phyloP scores from a whole-genome alignment of 352 stramenopile genomes.

The Globisporangium okanoganense region DNA sequence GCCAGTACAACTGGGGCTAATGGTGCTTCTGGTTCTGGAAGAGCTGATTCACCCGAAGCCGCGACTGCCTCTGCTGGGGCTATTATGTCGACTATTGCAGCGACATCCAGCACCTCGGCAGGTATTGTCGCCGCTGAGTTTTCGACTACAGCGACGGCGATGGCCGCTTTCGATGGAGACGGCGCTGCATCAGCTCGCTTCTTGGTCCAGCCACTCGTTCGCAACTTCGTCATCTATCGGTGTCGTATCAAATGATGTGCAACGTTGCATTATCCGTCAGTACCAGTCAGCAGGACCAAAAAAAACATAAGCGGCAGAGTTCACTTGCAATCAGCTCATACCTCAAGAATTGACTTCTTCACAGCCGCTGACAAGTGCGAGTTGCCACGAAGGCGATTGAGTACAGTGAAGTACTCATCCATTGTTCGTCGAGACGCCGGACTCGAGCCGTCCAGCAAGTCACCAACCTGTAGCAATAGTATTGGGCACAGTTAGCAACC shows the following conservation, averaged over 20 bases:
- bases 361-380: constrained; percentile 23
- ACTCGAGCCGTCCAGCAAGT: constrained; percentile 77
- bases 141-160: background rate
- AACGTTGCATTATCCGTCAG: background rate
- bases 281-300: background rate
- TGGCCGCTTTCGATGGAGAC: constrained; percentile 7
- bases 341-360: constrained; percentile 49
- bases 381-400: constrained; percentile 51
- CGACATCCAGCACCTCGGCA: background rate
- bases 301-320: background rate
- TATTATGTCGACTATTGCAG: background rate
- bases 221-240: constrained; percentile 45
- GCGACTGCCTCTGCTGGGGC: background rate
- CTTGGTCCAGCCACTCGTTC: constrained; percentile 54
- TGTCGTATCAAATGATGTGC: background rate
- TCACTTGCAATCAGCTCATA: constrained; percentile 17
- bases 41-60: background rate
- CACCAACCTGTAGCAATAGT: constrained; percentile 47
- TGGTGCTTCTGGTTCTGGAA: background rate
- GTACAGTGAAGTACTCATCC: constrained; percentile 79
- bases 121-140: background rate
- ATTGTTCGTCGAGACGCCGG: constrained; percentile 76
- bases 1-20: background rate
- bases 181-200: constrained; percentile 27
- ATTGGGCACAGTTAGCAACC: background rate